These are phyloP conservation scores for Talaromyces marneffei DNA, from an alignment of 2,329 filamentous ascomycete genomes.

Conservation along the genomic window DNA sequence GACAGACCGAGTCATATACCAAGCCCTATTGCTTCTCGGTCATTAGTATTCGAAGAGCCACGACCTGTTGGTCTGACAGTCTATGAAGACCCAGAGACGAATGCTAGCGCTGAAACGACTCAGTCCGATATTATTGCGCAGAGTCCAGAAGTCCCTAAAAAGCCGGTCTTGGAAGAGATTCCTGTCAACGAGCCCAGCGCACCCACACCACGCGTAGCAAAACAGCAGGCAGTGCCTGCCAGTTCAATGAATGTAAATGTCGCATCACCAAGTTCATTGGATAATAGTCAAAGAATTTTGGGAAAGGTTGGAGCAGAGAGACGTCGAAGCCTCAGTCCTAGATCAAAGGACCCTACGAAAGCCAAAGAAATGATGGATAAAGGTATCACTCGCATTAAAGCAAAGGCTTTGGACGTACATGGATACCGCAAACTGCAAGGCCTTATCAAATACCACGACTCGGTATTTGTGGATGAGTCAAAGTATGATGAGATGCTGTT, in stretches of 20 bases:
- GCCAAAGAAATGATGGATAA: conserved; percentile 36
- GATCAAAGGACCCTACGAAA: conserved; percentile 34
- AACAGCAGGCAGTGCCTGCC: conserved; percentile 17
- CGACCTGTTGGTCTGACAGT: conserved; percentile 34
- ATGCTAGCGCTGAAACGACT: conserved; percentile 15
- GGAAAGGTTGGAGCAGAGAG: conserved; percentile 28
- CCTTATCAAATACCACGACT: conserved; percentile 34
- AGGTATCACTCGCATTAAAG: conserved; percentile 31
- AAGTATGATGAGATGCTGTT: conserved; percentile 35
- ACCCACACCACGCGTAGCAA: conserved; percentile 21
- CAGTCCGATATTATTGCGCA: conserved; percentile 8
- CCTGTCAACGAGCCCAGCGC: conserved; percentile 31
- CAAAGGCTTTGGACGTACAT: conserved; percentile 34
- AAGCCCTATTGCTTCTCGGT: conserved; percentile 10
- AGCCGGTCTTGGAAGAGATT: conserved; percentile 34
- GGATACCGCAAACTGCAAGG: conserved; percentile 40
- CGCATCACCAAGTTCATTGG: background rate
- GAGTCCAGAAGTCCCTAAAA: conserved; percentile 3
- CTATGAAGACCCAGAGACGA: conserved; percentile 49
- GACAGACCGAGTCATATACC: conserved; percentile 11
- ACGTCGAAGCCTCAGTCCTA: conserved; percentile 32
- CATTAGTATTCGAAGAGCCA: conserved; percentile 4
- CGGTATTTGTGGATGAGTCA: conserved; percentile 30
- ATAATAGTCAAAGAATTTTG: conserved; percentile 25
- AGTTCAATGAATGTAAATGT: background rate